Percentiles rank a stretch among this genome's conserved stretches.
Evolutionary conservation across 257 asterid species (phyloP).

Genomic region (Lycium barbarum): DNA sequence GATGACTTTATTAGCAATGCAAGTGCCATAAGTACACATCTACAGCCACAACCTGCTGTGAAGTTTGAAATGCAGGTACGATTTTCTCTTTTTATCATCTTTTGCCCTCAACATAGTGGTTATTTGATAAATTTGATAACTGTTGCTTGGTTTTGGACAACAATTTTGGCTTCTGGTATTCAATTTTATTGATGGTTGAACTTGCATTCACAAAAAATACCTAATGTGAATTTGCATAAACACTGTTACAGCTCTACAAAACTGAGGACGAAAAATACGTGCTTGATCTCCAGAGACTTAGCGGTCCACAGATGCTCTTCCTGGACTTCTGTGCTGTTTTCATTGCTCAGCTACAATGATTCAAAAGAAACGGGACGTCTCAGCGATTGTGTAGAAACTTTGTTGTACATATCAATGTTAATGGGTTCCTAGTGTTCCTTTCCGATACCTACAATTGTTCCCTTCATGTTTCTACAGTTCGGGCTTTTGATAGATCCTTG

Average conservation of each 20-base stretch:
- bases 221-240: slow-evolving; percentile 35
- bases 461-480: slow-evolving; percentile 2
- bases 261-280: slow-evolving; percentile 72
- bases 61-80: slow-evolving; percentile 96
- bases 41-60: slow-evolving; percentile 57
- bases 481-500: background rate
- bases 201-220: background rate
- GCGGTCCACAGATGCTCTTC: slow-evolving; percentile 90
- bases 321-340: slow-evolving; percentile 89
- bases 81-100: background rate
- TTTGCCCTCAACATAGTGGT: background rate
- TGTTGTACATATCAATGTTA: slow-evolving; percentile 16
- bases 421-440: background rate
- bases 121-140: background rate
- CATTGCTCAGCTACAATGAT: slow-evolving; percentile 58
- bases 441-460: background rate
- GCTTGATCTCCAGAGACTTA: slow-evolving; percentile 89
- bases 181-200: background rate
- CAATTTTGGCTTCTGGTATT: background rate
- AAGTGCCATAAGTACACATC: slow-evolving; percentile 40
- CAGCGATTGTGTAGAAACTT: slow-evolving; percentile 6
- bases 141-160: background rate
- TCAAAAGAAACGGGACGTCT: background rate
- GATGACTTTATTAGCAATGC: slow-evolving; percentile 48
- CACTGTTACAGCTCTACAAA: slow-evolving; percentile 77